Evolutionary conservation across 2,329 filamentous ascomycete species (phyloP).

Genomic region (Tolypocladium tundrense): DNA sequence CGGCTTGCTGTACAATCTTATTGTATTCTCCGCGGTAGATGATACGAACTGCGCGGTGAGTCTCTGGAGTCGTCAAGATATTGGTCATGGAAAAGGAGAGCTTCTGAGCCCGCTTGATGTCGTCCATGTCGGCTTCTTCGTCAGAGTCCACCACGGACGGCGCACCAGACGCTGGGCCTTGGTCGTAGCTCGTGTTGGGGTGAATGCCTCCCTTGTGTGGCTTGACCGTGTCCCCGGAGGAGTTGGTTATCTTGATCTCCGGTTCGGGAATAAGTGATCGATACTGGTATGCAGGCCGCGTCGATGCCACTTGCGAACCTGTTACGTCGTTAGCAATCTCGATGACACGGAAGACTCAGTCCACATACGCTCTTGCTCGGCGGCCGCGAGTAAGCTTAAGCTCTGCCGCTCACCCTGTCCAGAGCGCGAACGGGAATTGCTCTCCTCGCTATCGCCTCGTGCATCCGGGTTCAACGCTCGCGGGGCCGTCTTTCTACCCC

Average conservation of each 20-base stretch:
- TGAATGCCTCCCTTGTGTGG: slow-evolving; percentile 53
- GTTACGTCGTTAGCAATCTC: slow-evolving; percentile 11
- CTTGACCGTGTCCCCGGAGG: slow-evolving; percentile 51
- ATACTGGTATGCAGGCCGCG: slow-evolving; percentile 43
- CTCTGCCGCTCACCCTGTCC: slow-evolving; percentile 31
- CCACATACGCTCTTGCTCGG: slow-evolving; percentile 67
- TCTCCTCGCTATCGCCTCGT: slow-evolving; percentile 23
- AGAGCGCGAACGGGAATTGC: slow-evolving; percentile 18
- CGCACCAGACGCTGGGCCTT: slow-evolving; percentile 44
- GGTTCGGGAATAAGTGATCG: slow-evolving; percentile 57
- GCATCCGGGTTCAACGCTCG: slow-evolving; percentile 32
- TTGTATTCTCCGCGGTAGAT: slow-evolving; percentile 82
- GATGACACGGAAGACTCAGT: neutral
- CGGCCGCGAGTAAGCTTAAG: slow-evolving; percentile 58
- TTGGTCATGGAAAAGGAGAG: slow-evolving; percentile 72
- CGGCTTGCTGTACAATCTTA: slow-evolving; percentile 64
- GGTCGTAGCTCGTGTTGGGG: slow-evolving; percentile 76
- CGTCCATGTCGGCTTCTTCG: slow-evolving; percentile 71
- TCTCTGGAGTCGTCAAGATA: slow-evolving; percentile 63
- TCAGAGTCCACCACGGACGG: slow-evolving; percentile 66
- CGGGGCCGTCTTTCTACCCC: slow-evolving; percentile 48
- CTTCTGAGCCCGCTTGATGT: slow-evolving; percentile 81
- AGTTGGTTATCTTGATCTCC: slow-evolving; percentile 53
- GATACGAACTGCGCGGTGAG: slow-evolving; percentile 76
- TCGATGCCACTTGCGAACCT: slow-evolving; percentile 44